Conservation (phyloP, 1,284 basidiomycete genomes). For the Apiotrichum sp. region DNA sequence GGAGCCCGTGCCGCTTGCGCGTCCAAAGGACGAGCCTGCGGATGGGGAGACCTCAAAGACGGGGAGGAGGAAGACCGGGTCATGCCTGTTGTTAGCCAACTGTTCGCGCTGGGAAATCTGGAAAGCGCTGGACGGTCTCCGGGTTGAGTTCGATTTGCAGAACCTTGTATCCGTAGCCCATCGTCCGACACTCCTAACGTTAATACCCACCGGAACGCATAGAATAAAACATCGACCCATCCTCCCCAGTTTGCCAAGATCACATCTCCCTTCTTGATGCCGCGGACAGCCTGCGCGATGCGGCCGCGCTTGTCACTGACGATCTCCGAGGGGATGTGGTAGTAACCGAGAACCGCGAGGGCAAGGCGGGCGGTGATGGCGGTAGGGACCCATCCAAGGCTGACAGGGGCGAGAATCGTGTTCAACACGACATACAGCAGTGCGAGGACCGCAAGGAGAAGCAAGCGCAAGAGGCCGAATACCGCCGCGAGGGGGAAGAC, state of each 20-base stretch:
- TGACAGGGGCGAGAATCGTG: not conserved
- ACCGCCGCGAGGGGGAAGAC: conserved; percentile 21
- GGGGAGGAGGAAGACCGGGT: conserved; percentile 74
- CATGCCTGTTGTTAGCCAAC: conserved; percentile 56
- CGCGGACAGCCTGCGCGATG: conserved; percentile 40
- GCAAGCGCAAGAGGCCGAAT: conserved; percentile 17
- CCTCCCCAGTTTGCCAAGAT: conserved; percentile 84
- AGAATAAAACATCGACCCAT: conserved; percentile 76
- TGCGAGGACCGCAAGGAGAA: conserved; percentile 15
- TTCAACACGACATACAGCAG: conserved; percentile 14
- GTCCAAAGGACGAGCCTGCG: conserved; percentile 22
- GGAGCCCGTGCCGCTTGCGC: conserved; percentile 57
- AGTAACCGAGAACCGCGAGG: conserved; percentile 40
- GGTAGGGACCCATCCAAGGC: conserved; percentile 14
- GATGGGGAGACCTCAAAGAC: conserved; percentile 50
- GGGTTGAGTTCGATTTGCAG: too few relatives aligned
- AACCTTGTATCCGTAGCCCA: too few relatives aligned
- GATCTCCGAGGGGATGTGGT: conserved; percentile 38
- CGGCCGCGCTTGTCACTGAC: conserved; percentile 32
- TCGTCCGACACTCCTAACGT: not conserved
- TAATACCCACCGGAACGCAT: conserved; percentile 62
- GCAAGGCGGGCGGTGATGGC: conserved; percentile 34
- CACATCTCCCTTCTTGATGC: conserved; percentile 66
- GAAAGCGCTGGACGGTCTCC: too few relatives aligned
- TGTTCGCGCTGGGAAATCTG: too few relatives aligned